These are phyloP conservation scores for Phytophthora citrophthora DNA, from an alignment of 352 stramenopile genomes.

Conservation along the genomic window DNA sequence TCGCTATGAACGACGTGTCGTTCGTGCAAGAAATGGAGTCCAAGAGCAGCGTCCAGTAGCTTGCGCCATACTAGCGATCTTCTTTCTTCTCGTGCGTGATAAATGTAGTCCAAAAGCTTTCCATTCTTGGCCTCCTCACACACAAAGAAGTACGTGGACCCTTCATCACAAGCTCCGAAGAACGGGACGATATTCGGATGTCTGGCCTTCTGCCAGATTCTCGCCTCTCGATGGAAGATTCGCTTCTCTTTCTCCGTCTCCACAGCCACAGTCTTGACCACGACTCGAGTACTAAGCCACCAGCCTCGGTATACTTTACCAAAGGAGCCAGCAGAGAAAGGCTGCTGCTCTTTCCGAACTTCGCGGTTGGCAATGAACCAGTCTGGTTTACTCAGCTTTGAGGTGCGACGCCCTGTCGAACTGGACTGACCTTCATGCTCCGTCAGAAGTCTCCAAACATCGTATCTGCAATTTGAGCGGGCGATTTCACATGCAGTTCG, in stretches of 20 bases:
- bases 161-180: conserved; percentile 29
- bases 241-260: conserved; percentile 19
- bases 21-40: conserved; percentile 28
- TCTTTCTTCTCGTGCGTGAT: conserved; percentile 9
- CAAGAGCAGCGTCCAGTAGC: conserved; percentile 16
- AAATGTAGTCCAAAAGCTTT: conserved; percentile 24
- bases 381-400: background rate
- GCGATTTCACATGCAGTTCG: background rate
- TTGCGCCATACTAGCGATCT: conserved; percentile 22
- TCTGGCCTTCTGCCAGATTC: conserved; percentile 22
- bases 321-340: conserved; percentile 3
- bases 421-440: background rate
- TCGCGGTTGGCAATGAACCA: background rate
- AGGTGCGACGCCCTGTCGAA: background rate
- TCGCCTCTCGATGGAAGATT: conserved; percentile 21
- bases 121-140: conserved; percentile 30
- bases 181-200: conserved; percentile 30
- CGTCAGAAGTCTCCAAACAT: background rate
- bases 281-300: conserved; percentile 28
- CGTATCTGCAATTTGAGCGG: background rate
- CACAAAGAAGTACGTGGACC: conserved; percentile 30
- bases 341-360: background rate
- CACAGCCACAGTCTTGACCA: conserved; percentile 19
- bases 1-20: conserved; percentile 24
- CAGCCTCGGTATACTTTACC: conserved; percentile 23